Conservation (phyloP, 1,139 yeast genomes). For the Taphrina confusa region DNA sequence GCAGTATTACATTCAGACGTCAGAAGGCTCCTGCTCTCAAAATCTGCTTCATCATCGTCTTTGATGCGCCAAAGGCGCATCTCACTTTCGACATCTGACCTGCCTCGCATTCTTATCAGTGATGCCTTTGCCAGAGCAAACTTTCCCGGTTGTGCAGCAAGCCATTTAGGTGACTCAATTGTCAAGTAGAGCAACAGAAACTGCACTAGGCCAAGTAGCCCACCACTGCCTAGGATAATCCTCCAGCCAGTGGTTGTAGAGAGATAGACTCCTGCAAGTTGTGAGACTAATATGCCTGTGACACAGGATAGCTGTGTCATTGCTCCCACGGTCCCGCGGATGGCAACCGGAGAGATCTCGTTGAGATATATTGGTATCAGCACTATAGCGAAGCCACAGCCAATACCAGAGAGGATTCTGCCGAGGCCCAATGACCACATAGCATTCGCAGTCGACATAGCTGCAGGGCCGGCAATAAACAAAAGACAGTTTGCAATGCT, state of each 20-base stretch:
- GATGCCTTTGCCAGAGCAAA: conserved; percentile 48
- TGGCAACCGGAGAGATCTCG: conserved; percentile 69
- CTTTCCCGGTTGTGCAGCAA: conserved; percentile 47
- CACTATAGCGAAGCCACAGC: conserved; percentile 85
- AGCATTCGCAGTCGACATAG: conserved; percentile 58
- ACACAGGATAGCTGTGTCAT: conserved; percentile 86
- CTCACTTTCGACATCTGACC: conserved; percentile 43
- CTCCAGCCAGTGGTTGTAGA: conserved; percentile 74
- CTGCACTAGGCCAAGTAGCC: conserved; percentile 56
- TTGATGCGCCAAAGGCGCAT: conserved; percentile 30
- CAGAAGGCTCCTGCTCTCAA: neutral
- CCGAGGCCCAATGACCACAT: conserved; percentile 60
- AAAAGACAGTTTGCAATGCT: conserved; percentile 59
- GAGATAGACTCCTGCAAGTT: conserved; percentile 67
- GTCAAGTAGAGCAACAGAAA: conserved; percentile 53
- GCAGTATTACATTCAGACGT: neutral
- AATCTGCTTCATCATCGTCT: conserved; percentile 5
- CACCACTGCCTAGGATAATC: conserved; percentile 61
- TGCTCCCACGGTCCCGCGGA: conserved; percentile 78
- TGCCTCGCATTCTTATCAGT: conserved; percentile 46
- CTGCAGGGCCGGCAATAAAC: conserved; percentile 66
- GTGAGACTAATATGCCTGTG: conserved; percentile 78
- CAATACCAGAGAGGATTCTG: conserved; percentile 74
- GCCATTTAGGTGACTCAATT: conserved; percentile 88
- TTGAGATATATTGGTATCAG: conserved; percentile 77